phyloP scores from a whole-genome alignment of 2,329 filamentous ascomycete species.

The Paracoccidioides brasiliensis region DNA sequence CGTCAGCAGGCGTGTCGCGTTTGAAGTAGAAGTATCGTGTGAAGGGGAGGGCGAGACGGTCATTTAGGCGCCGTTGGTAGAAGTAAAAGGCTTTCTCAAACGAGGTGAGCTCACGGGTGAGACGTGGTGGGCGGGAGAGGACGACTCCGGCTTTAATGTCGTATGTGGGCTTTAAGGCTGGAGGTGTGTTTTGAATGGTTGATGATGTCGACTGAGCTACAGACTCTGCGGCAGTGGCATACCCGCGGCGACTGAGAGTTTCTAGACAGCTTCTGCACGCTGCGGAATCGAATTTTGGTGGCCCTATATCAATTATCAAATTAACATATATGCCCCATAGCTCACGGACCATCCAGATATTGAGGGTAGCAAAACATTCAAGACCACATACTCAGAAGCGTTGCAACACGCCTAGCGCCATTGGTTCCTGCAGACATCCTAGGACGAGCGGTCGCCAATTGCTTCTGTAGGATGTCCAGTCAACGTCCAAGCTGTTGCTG shows the following conservation, averaged over 20 bases:
- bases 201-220: conserved; percentile 17
- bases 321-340: not conserved
- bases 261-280: conserved; percentile 34
- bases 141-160: conserved; percentile 55
- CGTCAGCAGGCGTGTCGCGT: conserved; percentile 65
- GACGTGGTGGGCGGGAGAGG: conserved; percentile 72
- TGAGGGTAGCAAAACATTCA: too few species aligned
- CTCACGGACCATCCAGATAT: not conserved
- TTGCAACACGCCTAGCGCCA: conserved; percentile 29
- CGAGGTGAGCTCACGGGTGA: conserved; percentile 69
- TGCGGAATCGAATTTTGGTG: conserved; percentile 25
- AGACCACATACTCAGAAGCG: conserved; percentile 25
- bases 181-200: conserved; percentile 10
- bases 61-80: conserved; percentile 93
- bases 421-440: conserved; percentile 30
- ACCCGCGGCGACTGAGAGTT: conserved; percentile 27
- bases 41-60: conserved; percentile 78
- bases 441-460: conserved; percentile 6
- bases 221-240: conserved; percentile 28
- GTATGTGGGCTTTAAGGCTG: conserved; percentile 26
- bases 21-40: conserved; percentile 91
- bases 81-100: conserved; percentile 94
- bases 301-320: not conserved
- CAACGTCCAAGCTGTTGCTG: not conserved
- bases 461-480: not conserved